Evolutionary conservation across 306 rosid species (phyloP).

Genomic region (Prunus padus): DNA sequence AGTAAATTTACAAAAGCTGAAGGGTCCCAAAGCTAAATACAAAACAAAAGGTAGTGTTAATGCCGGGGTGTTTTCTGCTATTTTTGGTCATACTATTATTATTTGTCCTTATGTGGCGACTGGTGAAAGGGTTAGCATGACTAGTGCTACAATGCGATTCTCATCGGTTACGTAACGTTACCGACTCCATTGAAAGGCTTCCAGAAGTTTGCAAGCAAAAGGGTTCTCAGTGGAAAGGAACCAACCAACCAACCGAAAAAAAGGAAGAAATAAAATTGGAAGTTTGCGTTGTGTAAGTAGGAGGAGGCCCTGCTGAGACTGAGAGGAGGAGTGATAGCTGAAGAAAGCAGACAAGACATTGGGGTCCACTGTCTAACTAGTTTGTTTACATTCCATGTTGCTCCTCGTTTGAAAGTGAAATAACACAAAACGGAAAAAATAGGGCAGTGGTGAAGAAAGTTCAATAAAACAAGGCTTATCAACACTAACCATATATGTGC

Average conservation of each 20-base stretch:
- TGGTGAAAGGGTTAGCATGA: background rate
- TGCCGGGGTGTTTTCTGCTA: too few species aligned
- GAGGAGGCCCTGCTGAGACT: too few species aligned
- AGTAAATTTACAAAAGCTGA: background rate
- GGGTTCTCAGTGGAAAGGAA: too few species aligned
- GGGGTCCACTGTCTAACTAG: background rate
- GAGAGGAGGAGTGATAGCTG: too few species aligned
- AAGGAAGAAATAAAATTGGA: background rate
- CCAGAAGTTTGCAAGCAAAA: too few species aligned
- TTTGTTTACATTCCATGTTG: background rate
- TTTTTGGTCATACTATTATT: background rate
- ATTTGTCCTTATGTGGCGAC: conserved; percentile 25
- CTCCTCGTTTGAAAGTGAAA: too few species aligned
- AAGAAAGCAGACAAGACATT: too few species aligned
- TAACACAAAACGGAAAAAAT: background rate
- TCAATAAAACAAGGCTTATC: too few species aligned
- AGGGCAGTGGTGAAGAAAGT: too few species aligned
- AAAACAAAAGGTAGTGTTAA: too few species aligned
- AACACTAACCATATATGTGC: too few species aligned
- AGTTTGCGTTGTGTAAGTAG: background rate
- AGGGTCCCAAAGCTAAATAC: too few species aligned
- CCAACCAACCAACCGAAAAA: background rate
- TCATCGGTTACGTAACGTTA: conserved; percentile 10
- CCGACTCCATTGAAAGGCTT: background rate
- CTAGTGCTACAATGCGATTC: background rate